Evolutionary conservation across 805 yeast genomes (phyloP), one percentile per base, ranked within the genome.

Genomic region (Yamadazyma paraphyllophila): DNA sequence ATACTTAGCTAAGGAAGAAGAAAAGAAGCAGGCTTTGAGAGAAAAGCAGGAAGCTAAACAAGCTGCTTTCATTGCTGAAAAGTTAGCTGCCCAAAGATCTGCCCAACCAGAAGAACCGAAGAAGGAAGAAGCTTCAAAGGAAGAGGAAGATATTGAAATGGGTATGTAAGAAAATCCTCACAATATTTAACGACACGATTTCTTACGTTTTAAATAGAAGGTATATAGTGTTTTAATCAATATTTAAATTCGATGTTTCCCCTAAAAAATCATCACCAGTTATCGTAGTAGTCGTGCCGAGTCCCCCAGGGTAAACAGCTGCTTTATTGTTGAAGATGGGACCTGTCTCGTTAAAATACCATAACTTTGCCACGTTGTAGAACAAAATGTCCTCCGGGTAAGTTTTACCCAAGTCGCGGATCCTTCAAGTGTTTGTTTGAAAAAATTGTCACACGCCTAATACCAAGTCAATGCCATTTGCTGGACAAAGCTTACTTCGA

Each of bases 1-100:
- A 76, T 94, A 88, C 77, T 74, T 85, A 59, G 88, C 91, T 53
- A 89, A 92, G 73, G 88, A 91, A 70, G 96, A 94, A 76, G 97
- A 94, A 74, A 87, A 88, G 78, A 85, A 85, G 72, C 95, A 90
- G 73, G 88, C 94, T 60, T 71, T 77, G 61, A 84, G 88, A 74
- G 81, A 89, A 56, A 88, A 88, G 73, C 83, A 83, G 70, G 97
- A 90, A 74, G 91, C 96, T 56, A 80, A 82, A 55, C 88, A 85
- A 66, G 85, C 84, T 70, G 83, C 85, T 60, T 86, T 81, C 55
- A 78, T 86, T 80, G 89, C 92, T 55, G 92, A 83, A 74, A 85
- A 83, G 73, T 69, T 85, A 64, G 88, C 87, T 62, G 94, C 89
- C 55, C 82, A 81, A 58, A 82, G 88, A 79, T 81, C 80, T 62